Evolutionary conservation across 1,284 basidiomycete genomes (phyloP), one percentile per base, ranked within the genome.

Genomic region (Irpex rosettiformis): DNA sequence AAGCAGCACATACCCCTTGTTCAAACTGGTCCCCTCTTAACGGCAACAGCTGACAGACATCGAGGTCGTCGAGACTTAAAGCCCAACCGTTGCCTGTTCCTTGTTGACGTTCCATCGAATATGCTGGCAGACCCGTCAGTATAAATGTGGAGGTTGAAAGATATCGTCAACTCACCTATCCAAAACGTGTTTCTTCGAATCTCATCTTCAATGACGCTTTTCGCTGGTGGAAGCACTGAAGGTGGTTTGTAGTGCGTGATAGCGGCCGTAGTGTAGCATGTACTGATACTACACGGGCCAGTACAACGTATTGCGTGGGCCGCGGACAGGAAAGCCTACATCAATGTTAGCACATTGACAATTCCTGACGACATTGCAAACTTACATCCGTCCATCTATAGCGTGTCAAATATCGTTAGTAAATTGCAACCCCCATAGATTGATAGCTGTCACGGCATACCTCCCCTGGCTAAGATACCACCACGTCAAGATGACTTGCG

Each of bases 381-480:
- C 74, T 66, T 66, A 89, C 86, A 70, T 89, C 86, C n/a, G 86
- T 82, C 86, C 86, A 89, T 77, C 86, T 88, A 56, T 16, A 28
- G n/a, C n/a, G n/a, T n/a, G n/a, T n/a, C n/a, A 28, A 13, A 49
- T 47, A 16, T 28, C 45, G 18, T 48, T 47, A 21, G 52, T 25
- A 28, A 33, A 45, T 3, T 40, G 30, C 7, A 18, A 55, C 40
- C 28, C n/a, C 21, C 22, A 27, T 18, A 25, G 27, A 45, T 28
- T n/a, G 4, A 56, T 7, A 22, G 29, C 30, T 8, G 28, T 33
- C 33, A 11, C 1, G 33, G 62, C 75, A 58, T 62, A 85, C 86
- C 81, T 84, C 52, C 84, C 85, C 67, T 89, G 83, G 52, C 80
- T 83, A 80, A 86, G 88, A 64, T 87, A 88, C 70, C 86, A 89